These are phyloP conservation scores for Gynochthodes officinalis DNA, from an alignment of 257 asterid genomes.

Conservation along the genomic window DNA sequence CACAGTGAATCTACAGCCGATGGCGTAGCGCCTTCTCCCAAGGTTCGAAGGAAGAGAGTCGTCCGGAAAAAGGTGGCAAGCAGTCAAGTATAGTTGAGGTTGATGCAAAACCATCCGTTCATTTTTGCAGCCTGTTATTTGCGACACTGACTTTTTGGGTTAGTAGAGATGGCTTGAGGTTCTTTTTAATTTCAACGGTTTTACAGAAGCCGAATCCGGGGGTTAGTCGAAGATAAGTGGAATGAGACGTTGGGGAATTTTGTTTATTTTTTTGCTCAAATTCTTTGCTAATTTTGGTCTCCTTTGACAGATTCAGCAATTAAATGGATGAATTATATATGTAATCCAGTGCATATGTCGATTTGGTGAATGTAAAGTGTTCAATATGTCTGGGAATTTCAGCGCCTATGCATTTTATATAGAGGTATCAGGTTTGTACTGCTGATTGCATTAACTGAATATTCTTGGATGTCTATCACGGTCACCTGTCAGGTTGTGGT, in stretches of 20 bases:
- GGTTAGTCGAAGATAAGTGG: background rate
- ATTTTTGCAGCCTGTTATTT: conserved; percentile 43
- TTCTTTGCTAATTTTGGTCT: background rate
- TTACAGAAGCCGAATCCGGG: background rate
- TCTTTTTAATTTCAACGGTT: background rate
- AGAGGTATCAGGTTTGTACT: too few relatives aligned
- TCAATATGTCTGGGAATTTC: background rate
- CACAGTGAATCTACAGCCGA: conserved; percentile 33
- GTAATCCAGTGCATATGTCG: background rate
- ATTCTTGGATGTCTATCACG: too few relatives aligned
- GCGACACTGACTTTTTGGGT: background rate
- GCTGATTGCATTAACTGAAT: too few relatives aligned
- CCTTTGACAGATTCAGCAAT: background rate
- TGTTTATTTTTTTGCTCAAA: background rate
- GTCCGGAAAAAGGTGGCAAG: conserved; percentile 74
- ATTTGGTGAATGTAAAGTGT: background rate
- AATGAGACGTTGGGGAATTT: conserved; percentile 5
- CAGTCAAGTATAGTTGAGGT: conserved; percentile 31
- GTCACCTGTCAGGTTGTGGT: too few relatives aligned
- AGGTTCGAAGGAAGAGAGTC: conserved; percentile 76
- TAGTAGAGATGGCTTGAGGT: background rate
- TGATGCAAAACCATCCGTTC: conserved; percentile 23
- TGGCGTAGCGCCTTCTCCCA: conserved; percentile 52
- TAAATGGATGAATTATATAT: background rate
- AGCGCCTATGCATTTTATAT: too few relatives aligned